A percentile compares a stretch with the other conserved stretches of the same genome.
Conservation (phyloP, 371 early-diverging fungal species). For the Mycotypha africana region DNA sequence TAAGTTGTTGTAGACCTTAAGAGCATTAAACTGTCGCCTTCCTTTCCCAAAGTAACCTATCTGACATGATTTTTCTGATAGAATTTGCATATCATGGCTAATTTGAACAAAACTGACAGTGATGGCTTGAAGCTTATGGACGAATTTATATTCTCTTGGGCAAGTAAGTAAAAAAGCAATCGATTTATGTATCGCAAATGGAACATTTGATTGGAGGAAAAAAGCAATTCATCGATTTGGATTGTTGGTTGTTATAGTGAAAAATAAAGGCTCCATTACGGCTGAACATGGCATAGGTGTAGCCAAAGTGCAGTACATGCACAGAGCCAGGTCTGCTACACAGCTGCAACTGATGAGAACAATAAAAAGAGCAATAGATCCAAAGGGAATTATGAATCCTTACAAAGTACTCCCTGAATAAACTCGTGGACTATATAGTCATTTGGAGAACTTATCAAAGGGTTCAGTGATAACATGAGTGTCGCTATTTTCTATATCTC, state of each 20-base stretch:
- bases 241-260: conserved; percentile 2
- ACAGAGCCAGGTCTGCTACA: conserved; percentile 49
- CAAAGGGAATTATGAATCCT: conserved; percentile 82
- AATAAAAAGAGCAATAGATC: conserved; percentile 73
- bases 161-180: conserved; percentile 10
- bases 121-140: conserved; percentile 64
- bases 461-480: no score
- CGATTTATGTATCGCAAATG: no score
- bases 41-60: no score
- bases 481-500: no score
- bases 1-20: conserved; percentile 16
- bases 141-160: conserved; percentile 84
- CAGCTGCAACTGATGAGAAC: conserved; percentile 57
- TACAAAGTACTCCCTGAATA: conserved; percentile 58
- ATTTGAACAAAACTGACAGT: conserved; percentile 44
- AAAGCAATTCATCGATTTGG: no score
- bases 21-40: no score
- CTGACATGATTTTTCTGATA: conserved; percentile 18
- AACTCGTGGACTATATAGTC: no score
- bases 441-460: no score
- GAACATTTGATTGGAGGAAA: no score
- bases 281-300: conserved; percentile 70
- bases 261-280: conserved; percentile 49
- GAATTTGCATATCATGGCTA: conserved; percentile 91
- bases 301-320: conserved; percentile 49